Conservation (phyloP, 2,329 filamentous ascomycete genomes). For the Lasiodiplodia citricola region DNA sequence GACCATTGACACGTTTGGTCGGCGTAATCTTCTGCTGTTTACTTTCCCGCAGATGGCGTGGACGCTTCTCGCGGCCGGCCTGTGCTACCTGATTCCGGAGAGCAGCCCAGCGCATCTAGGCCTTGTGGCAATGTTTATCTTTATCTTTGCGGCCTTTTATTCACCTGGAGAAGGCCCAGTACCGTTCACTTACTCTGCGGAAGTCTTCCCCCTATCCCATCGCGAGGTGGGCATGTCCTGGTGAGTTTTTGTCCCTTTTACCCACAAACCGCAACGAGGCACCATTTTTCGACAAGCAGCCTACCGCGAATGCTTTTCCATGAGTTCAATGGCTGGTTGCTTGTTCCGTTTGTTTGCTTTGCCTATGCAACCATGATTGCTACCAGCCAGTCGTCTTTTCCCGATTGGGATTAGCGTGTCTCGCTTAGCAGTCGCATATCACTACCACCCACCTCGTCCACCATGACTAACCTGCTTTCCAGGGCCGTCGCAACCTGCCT, state of each 20-base stretch:
- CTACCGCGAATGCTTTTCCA: no score
- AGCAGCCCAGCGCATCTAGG: slow-evolving; percentile 50
- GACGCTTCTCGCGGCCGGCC: slow-evolving; percentile 54
- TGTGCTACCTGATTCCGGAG: slow-evolving; percentile 58
- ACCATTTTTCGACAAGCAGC: no score
- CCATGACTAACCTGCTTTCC: background rate
- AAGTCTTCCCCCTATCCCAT: slow-evolving; percentile 73
- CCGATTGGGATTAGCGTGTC: no score
- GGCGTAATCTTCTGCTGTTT: slow-evolving; percentile 56
- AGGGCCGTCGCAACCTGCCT: slow-evolving; percentile 68
- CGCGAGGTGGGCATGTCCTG: slow-evolving; percentile 75
- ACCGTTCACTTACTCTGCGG: slow-evolving; percentile 71
- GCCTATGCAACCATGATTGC: no score
- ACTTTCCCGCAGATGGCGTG: slow-evolving; percentile 59
- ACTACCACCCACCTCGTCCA: background rate
- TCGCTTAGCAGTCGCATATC: no score
- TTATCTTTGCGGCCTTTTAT: slow-evolving; percentile 57
- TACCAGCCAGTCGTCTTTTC: no score
- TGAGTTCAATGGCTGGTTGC: no score
- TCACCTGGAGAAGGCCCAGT: slow-evolving; percentile 58
- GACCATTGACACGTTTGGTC: slow-evolving; percentile 61
- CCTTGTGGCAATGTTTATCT: slow-evolving; percentile 62
- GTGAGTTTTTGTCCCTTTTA: slow-evolving; percentile 23
- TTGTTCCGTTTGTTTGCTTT: no score
- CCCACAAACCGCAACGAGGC: background rate